Evolutionary conservation across 208 protist genomes (phyloP), one percentile per base, ranked within the genome.

Genomic region (Leishmania arabica): DNA sequence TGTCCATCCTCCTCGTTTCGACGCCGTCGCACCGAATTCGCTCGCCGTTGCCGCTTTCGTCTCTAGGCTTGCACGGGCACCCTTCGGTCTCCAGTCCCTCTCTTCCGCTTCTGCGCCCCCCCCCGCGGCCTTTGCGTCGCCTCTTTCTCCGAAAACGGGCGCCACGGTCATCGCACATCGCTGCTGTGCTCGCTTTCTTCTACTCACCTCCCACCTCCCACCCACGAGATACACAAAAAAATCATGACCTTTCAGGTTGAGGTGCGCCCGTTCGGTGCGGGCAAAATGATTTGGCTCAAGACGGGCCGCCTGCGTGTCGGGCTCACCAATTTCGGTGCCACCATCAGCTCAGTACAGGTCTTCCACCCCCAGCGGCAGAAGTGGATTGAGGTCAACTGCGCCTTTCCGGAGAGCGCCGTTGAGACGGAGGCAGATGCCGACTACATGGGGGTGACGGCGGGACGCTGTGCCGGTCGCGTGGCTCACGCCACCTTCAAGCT

Each of bases 401-500:
- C 84, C 70, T 93, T 90, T 78, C 42, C 78, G 53, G 31, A 78
- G 69, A 89, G 84, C 70, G 84, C 86, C n/a, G 86, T 89, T 73
- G 89, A 87, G 37, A 62, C 74, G 21, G 81, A 76, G 64, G 91
- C 90, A 74, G 77, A 80, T 51, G 82, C 80, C 4, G 84, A 78
- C 40, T 92, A 91, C 84, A 89, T 92, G 72, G 91, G 91, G 42
- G 85, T 83, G 73, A 95, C 89, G 47, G 88, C 86, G 34, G 91
- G 91, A 47, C 89, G 91, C 77, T 92, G 86, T 66, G 91, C 85
- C 27, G 91, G 91, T 58, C 91, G 90, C 73, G 88, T 93, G 69
- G 58, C 49, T 49, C 73, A 93, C 77, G 90, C 84, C 54, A 85
- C 78, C 53, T 89, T 93, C 77, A 72, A 42, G 47, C 72, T 92